phyloP scores from a whole-genome alignment of 2,329 filamentous ascomycete genomes.

The Aspergillus sp. region DNA sequence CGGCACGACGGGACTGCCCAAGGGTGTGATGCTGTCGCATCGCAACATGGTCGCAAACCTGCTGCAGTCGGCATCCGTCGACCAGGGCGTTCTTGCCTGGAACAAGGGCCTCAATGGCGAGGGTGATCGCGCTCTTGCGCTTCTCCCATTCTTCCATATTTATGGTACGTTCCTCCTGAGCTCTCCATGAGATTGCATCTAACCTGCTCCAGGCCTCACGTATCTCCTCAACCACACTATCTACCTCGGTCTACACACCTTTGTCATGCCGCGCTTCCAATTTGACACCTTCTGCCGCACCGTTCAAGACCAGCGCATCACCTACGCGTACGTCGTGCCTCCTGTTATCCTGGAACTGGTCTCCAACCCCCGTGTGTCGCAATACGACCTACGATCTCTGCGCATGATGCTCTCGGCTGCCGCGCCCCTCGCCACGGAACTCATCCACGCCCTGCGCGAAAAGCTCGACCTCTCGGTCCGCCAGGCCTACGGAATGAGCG shows the following conservation, averaged over 20 bases:
- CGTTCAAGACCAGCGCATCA: slow-evolving; percentile 14
- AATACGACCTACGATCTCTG: slow-evolving; percentile 13
- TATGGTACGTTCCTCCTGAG: slow-evolving; percentile 7
- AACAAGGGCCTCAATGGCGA: slow-evolving; percentile 2
- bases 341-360: slow-evolving; percentile 14
- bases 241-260: slow-evolving; percentile 10
- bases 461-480: slow-evolving; percentile 10
- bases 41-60: slow-evolving; percentile 17
- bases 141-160: slow-evolving; percentile 20
- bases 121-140: slow-evolving; percentile 11
- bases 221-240: slow-evolving; percentile 15
- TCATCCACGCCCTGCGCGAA: slow-evolving; percentile 11
- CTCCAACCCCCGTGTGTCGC: slow-evolving; percentile 4
- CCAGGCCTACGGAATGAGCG: slow-evolving; percentile 18
- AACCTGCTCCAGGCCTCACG: slow-evolving; percentile 6
- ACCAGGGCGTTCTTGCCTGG: slow-evolving; percentile 8
- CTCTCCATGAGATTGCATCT: background rate
- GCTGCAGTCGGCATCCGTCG: slow-evolving; percentile 7
- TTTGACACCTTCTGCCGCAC: slow-evolving; percentile 13
- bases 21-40: slow-evolving; percentile 23
- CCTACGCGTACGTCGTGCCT: slow-evolving; percentile 15
- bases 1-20: slow-evolving; percentile 28
- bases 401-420: slow-evolving; percentile 15
- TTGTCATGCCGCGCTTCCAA: slow-evolving; percentile 12
- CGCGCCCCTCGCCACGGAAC: slow-evolving; percentile 9